Base-by-base conservation (phyloP, 2,329 filamentous ascomycete species). In the Pseudogymnoascus sp. region DNA sequence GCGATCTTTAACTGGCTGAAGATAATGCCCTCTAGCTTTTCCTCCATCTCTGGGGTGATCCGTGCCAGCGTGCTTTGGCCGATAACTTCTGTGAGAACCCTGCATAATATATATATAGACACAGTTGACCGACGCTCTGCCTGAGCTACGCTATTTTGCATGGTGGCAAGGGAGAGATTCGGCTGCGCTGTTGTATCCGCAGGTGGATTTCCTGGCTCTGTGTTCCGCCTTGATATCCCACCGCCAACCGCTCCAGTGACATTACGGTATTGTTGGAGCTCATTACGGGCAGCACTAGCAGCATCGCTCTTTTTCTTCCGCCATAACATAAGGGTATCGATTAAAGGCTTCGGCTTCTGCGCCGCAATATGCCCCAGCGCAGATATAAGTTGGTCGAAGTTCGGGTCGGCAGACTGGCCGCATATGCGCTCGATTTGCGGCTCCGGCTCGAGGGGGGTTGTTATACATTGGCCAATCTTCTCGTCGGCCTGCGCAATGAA, bases 251-350 rank as follows among this genome's bases (percentile, higher is more conserved):
- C 33, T 3, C 59, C 59, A 14, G 47, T 56, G 10, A 59, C 74
- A 35, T 73, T 73, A 14, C 78, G 79, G 18, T 78, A 73, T 62
- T 85, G 82, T 67, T 85, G 83, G 21, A 86, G 75, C 69, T 85
- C 80, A 50, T 68, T 75, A 21, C 85, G 80, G 28, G 89, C 87
- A 66, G 88, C 84, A 69, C 85, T 88, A 28, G 92, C 92, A 21
- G 89, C 86, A 75, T 97, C 93, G 67, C 92, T 96, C 78, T 97
- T 97, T 67, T 86, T 90, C 75, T 97, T 97, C 63, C 94, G 87
- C 94, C 94, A 99, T 33, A 96, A 83, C 91, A 99, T 99, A 74
- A 99, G 92, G 18, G 91, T 92, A 75, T 99, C 94, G 70, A 99
- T 97, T 61, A 99, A 77, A 4, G 92, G 90, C 73, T 96, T 97